Base-by-base conservation (phyloP, 768 basidiomycete species). In the Agrocybe praecox region DNA sequence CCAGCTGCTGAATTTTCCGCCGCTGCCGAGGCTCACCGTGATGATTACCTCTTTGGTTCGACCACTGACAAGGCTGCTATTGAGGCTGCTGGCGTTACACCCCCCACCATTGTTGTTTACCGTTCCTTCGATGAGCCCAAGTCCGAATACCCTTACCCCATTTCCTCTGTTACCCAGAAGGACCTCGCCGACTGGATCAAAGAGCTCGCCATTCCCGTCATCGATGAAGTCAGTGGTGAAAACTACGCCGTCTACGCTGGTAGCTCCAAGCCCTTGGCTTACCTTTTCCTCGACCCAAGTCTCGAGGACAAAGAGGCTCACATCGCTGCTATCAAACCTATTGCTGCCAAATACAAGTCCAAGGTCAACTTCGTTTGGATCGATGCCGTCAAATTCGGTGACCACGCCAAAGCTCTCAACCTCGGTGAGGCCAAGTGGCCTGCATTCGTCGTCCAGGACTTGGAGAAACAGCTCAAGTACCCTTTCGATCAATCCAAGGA, bases 321-420 rank as follows among this genome's bases (percentile, higher is more conserved):
- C 48, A 82, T 96, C 60, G 85, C 86, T 22, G 72, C 79, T 40
- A 69, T 98, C 63, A 85, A 80, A 63, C 87, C 93, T 9, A 72
- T 96, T 51, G 97, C 97, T 7, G 76, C 85, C 51, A 84, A 87
- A 68, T 85, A 84, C 80, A 94, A 92, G 75, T 82, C 86, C 65
- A 88, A 92, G 75, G 67, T 98, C 70, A 97, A 97, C 87, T 97
- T 98, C 72, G 96, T 98, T 59, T 96, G 89, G 88, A 98, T 99
- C 65, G 97, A 99, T 72, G 95, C 94, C 21, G 76, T 89, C 76
- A 94, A 95, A 72, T 99, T 95, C 65, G 86, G 85, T 65, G 96
- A 98, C 66, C 97, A 99, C 77, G 97, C 89, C 63, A 95, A 94
- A 74, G 91, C 92, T 1, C 83, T 99, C 56, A 96, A 96, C 81